Conservation (phyloP, 139 green algal genomes). For the Volvox africanus region DNA sequence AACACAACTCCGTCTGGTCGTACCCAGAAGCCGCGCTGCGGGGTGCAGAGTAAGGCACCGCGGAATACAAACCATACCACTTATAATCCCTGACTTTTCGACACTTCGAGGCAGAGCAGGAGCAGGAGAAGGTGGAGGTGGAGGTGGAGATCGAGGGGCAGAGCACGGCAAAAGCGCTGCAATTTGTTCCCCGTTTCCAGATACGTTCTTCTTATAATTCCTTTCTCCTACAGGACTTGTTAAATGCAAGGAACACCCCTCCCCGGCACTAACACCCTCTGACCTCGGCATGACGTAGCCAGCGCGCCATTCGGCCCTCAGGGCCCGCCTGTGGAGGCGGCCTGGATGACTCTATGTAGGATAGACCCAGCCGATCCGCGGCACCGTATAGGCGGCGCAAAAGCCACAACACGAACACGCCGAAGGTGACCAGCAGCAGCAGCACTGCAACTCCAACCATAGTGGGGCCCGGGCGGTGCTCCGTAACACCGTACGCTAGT, state of each 20-base stretch:
- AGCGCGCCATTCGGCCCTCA: background rate
- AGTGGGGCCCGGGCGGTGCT: background rate
- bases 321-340: background rate
- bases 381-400: background rate
- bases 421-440: background rate
- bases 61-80: no score
- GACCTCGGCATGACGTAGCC: background rate
- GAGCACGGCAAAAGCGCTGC: no score
- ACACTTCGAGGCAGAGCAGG: no score
- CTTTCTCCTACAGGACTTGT: no score
- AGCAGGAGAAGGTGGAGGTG: no score
- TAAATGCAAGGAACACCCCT: no score
- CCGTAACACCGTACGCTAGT: background rate
- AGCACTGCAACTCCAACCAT: background rate
- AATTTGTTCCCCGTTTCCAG: no score
- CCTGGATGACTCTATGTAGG: background rate
- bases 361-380: background rate
- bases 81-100: no score
- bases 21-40: slow-evolving; percentile 31
- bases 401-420: background rate
- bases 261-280: background rate
- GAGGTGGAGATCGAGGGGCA: no score
- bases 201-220: no score
- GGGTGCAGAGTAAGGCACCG: no score
- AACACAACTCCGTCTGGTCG: background rate